phyloP scores from a whole-genome alignment of 1,139 yeast genomes.

The Suhomyces yuchorum region DNA sequence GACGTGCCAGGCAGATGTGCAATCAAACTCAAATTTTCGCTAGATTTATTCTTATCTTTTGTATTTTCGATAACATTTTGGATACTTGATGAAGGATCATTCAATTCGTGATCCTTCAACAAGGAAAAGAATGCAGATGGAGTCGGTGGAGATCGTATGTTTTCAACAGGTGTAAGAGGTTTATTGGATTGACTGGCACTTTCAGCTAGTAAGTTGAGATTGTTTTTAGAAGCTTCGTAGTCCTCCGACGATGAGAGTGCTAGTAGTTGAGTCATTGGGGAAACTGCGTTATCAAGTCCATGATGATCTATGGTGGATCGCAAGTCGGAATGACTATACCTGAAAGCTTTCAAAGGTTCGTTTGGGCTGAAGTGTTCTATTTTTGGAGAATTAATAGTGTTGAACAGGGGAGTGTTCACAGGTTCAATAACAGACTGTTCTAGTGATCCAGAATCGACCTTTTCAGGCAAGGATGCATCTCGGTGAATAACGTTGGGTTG shows the following conservation, averaged over 20 bases:
- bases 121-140: slow-evolving; percentile 26
- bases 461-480: not conserved
- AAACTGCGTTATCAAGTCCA: slow-evolving; percentile 4
- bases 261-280: slow-evolving; percentile 5
- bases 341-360: slow-evolving; percentile 12
- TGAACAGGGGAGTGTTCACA: not conserved
- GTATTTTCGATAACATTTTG: not conserved
- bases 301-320: slow-evolving; percentile 7
- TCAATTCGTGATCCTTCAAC: slow-evolving; percentile 19
- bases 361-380: slow-evolving; percentile 2
- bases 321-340: slow-evolving; percentile 15
- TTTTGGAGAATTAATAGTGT: not conserved
- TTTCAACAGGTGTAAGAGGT: not conserved
- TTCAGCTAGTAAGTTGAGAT: slow-evolving; percentile 9
- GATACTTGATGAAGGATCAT: not conserved
- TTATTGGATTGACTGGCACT: slow-evolving; percentile 8
- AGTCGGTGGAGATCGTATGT: slow-evolving; percentile 14
- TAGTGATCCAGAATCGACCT: not conserved
- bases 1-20: not conserved
- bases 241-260: not conserved
- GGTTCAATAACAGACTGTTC: not conserved
- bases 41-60: not conserved
- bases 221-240: not conserved
- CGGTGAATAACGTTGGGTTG: not conserved
- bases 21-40: not conserved